Conservation (phyloP, 164 flowering plant species). For the Magnolia changhungtana region DNA sequence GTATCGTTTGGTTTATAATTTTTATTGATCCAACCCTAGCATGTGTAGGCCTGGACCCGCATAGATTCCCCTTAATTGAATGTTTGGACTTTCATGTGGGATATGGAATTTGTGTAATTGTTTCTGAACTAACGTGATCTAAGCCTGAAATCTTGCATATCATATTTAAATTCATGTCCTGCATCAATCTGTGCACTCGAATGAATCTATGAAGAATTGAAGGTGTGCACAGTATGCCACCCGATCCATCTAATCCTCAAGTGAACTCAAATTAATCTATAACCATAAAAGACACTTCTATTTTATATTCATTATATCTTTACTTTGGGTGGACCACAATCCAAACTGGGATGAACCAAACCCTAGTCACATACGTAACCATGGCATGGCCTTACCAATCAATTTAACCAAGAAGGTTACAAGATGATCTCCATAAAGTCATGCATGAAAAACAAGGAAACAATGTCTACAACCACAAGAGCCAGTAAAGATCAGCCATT, state of each 20-base stretch:
- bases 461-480: not conserved
- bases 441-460: slow-evolving; percentile 1
- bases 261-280: not conserved
- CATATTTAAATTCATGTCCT: no score
- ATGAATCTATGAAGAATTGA: no score
- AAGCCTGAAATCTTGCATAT: no score
- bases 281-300: not conserved
- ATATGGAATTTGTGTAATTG: no score
- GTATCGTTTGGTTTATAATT: no score
- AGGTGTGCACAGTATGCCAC: not conserved
- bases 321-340: not conserved
- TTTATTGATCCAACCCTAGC: no score
- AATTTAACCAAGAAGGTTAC: not conserved
- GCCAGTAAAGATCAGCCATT: not conserved
- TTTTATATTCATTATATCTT: not conserved
- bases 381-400: not conserved
- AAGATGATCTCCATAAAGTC: not conserved
- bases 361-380: not conserved
- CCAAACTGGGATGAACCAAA: not conserved
- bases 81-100: no score
- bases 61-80: no score
- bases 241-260: not conserved
- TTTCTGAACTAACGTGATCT: no score
- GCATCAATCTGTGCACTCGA: no score
- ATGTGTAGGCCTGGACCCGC: no score